These are phyloP conservation scores for Leccinum variicolor DNA, from an alignment of 768 basidiomycete species.

Conservation along the genomic window DNA sequence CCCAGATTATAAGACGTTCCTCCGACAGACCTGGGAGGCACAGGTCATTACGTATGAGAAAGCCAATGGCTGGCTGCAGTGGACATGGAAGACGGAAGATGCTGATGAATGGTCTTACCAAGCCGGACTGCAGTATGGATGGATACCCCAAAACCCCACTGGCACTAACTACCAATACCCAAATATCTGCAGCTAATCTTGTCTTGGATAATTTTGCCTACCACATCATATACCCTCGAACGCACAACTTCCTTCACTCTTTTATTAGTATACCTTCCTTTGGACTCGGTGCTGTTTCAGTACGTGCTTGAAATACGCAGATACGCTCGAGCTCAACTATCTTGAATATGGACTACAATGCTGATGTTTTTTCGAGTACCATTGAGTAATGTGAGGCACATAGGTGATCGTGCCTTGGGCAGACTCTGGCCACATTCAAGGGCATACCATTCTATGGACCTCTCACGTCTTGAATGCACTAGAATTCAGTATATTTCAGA, in stretches of 20 bases:
- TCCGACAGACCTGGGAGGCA: constrained; percentile 81
- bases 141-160: constrained; percentile 74
- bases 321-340: background rate
- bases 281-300: background rate
- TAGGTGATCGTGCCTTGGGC: background rate
- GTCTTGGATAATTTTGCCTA: background rate
- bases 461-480: background rate
- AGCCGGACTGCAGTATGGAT: constrained; percentile 73
- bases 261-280: background rate
- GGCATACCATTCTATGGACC: background rate
- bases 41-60: constrained; percentile 73
- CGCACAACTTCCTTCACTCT: background rate
- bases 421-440: background rate
- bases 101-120: constrained; percentile 92
- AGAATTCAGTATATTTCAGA: background rate
- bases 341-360: background rate
- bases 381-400: background rate
- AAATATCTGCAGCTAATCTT: constrained; percentile 50
- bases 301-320: background rate
- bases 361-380: background rate
- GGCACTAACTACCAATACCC: constrained; percentile 51
- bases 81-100: constrained; percentile 82
- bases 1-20: constrained; percentile 73
- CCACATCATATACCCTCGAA: background rate
- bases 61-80: constrained; percentile 73